Evolutionary conservation across 495 filamentous ascomycete species (phyloP).

Genomic region (Aspergillus asperescens): DNA sequence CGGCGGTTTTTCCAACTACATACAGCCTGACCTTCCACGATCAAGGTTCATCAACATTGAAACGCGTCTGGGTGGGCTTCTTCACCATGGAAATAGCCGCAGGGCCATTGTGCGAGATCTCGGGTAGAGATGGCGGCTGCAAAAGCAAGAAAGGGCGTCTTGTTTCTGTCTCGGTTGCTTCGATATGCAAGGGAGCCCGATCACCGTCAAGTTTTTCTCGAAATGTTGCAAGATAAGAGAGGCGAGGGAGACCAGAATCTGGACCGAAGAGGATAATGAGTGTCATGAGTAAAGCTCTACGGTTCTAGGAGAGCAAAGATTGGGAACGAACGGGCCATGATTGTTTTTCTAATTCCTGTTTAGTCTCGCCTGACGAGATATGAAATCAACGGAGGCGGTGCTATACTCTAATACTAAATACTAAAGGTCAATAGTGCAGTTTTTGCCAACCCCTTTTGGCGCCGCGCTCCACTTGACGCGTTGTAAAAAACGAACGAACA

Average conservation of each 20-base stretch:
- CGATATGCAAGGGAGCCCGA: neutral
- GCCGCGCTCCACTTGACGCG: conserved; percentile 2
- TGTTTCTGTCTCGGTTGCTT: neutral
- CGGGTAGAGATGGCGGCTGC: neutral
- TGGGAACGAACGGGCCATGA: neutral
- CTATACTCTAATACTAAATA: neutral
- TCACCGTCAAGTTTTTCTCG: neutral
- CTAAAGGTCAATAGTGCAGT: conserved; percentile 1
- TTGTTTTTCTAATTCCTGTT: neutral
- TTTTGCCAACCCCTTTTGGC: conserved; percentile 1
- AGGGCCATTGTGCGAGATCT: neutral
- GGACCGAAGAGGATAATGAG: neutral
- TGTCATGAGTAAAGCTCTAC: neutral
- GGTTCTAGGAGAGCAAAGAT: neutral
- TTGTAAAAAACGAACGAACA: neutral
- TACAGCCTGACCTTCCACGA: too few relatives aligned
- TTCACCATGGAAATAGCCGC: neutral
- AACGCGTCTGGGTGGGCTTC: neutral
- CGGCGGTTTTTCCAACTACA: too few relatives aligned
- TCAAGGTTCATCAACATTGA: neutral
- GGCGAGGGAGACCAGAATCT: too few relatives aligned
- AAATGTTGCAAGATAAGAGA: neutral
- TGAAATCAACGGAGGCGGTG: neutral
- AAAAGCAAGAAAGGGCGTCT: neutral
- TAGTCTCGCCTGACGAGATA: neutral